A percentile compares a stretch with the other conserved stretches of the same genome.
These are phyloP conservation scores for Boletus speciosus DNA, from an alignment of 768 basidiomycete species.

Conservation along the genomic window DNA sequence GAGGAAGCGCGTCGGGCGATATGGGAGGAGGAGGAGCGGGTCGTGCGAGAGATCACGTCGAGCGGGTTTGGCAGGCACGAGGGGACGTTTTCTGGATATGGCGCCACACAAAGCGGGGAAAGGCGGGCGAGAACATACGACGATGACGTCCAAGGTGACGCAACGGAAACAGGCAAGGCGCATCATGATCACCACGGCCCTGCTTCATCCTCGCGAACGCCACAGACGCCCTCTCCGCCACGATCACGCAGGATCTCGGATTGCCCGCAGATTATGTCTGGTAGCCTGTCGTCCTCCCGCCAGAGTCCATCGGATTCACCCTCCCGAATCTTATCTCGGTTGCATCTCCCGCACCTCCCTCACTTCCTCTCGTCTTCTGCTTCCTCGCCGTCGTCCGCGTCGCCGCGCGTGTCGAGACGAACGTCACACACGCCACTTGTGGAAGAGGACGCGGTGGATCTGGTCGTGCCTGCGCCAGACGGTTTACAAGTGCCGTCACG, in stretches of 20 bases:
- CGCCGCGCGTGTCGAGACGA: constrained; percentile 5
- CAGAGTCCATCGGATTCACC: constrained; percentile 4
- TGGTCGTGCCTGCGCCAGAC: constrained; percentile 51
- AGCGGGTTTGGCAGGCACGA: constrained; percentile 5
- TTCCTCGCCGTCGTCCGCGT: not conserved
- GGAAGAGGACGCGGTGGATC: constrained; percentile 76
- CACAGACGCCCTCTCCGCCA: constrained; percentile 9
- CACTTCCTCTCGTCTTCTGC: constrained; percentile 3
- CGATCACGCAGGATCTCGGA: constrained; percentile 4
- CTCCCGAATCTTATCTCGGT: constrained; percentile 1
- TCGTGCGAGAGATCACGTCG: constrained; percentile 25
- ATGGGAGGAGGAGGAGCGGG: constrained; percentile 29
- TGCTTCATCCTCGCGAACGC: not conserved
- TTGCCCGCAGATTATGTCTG: constrained; percentile 5
- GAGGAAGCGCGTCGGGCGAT: constrained; percentile 32
- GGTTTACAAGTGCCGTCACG: constrained; percentile 14
- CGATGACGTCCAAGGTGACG: constrained; percentile 5
- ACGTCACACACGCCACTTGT: constrained; percentile 18
- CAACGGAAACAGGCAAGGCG: not conserved
- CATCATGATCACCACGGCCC: not conserved
- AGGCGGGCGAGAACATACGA: constrained; percentile 7
- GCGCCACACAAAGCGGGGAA: constrained; percentile 23
- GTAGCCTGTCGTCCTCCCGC: constrained; percentile 10
- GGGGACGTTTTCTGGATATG: constrained; percentile 15
- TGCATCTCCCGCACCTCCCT: constrained; percentile 8